These are phyloP conservation scores for Flaveria brownii DNA, from an alignment of 129 eudicot genomes.

Conservation along the genomic window DNA sequence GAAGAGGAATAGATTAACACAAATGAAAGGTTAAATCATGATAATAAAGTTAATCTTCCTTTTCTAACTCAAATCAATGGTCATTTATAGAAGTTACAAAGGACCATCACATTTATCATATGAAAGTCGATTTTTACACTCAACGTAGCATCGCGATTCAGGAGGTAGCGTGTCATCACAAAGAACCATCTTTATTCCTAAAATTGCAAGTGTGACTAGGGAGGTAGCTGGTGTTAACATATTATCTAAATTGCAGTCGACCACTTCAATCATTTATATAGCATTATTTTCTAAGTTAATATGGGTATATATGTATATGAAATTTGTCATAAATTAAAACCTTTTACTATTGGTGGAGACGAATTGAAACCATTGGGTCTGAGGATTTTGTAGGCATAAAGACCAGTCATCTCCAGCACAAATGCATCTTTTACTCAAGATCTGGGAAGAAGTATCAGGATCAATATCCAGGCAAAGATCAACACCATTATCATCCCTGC, in stretches of 20 bases:
- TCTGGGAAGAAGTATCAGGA: constrained; percentile 28
- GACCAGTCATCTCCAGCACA: constrained; percentile 30
- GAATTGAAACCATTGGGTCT: constrained; percentile 55
- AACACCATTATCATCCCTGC: constrained; percentile 30
- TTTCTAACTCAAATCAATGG: too few species aligned
- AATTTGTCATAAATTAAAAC: background rate
- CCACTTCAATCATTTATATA: background rate
- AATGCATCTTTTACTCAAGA: constrained; percentile 47
- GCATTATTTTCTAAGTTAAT: background rate
- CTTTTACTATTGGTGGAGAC: constrained; percentile 36
- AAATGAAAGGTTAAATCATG: too few species aligned
- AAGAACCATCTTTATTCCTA: too few species aligned
- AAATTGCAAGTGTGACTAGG: background rate
- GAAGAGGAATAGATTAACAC: too few species aligned
- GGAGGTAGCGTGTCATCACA: too few species aligned
- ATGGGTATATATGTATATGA: background rate
- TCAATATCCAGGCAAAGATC: constrained; percentile 49
- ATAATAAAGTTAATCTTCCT: too few species aligned
- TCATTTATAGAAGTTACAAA: too few species aligned
- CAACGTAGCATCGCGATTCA: too few species aligned
- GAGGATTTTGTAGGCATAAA: constrained; percentile 36
- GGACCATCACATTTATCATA: too few species aligned
- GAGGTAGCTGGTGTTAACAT: background rate
- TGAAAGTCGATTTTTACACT: too few species aligned
- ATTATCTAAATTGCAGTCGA: background rate